Percentiles rank a stretch among this genome's conserved stretches.
Conservation (phyloP, 1,284 basidiomycete genomes). For the Somion occarium region DNA sequence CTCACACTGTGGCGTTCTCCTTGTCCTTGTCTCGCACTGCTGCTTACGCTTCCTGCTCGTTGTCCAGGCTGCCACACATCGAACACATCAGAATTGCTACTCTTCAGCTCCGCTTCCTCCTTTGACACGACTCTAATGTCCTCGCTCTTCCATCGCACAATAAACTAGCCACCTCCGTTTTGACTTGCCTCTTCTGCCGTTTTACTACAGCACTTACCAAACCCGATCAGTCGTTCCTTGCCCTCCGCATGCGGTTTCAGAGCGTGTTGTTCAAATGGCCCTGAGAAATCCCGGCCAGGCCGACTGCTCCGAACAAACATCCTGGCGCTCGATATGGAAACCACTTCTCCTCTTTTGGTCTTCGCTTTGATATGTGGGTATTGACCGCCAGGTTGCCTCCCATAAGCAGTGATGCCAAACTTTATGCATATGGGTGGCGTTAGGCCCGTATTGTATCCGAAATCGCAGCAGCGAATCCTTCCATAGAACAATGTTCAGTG, state of each 20-base stretch:
- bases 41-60: constrained; percentile 2
- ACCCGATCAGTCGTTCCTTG: background rate
- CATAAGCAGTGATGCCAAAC: background rate
- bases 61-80: background rate
- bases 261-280: background rate
- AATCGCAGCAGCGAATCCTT: background rate
- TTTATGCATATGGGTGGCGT: background rate
- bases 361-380: background rate
- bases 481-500: background rate
- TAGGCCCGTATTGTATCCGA: background rate
- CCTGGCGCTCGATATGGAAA: background rate
- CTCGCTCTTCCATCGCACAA: background rate
- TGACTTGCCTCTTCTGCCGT: background rate
- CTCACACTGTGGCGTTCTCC: constrained; percentile 14
- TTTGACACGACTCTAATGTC: too few relatives aligned
- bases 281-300: too few relatives aligned
- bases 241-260: background rate
- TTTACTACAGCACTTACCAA: background rate
- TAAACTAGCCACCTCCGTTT: background rate
- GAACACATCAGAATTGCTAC: background rate
- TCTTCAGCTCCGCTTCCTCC: too few relatives aligned
- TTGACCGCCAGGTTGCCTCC: background rate
- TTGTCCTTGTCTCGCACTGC: constrained; percentile 8
- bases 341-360: background rate
- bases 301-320: too few relatives aligned